phyloP scores from a whole-genome alignment of 345 rosid genomes.

The sweet orange (Citrus sinensis) region DNA sequence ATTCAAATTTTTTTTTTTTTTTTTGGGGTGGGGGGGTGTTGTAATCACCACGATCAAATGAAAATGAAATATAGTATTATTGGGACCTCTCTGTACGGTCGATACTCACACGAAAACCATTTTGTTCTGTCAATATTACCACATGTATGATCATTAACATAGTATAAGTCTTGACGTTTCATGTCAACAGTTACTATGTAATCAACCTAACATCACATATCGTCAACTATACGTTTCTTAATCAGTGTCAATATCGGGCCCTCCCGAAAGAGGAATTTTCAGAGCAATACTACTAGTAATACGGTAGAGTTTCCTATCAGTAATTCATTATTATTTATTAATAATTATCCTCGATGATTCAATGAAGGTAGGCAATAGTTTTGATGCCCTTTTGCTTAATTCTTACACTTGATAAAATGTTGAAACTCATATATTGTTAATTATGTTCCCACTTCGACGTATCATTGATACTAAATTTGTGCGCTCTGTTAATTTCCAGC shows the following conservation, averaged over 20 bases:
- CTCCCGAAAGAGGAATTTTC: too few relatives aligned
- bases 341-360: neutral
- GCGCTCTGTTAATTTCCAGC: neutral
- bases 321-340: neutral
- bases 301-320: neutral
- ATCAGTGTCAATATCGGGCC: too few relatives aligned
- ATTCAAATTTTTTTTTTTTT: too few relatives aligned
- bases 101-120: neutral
- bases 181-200: too few relatives aligned
- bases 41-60: neutral
- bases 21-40: too few relatives aligned
- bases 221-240: too few relatives aligned
- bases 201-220: too few relatives aligned
- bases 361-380: neutral
- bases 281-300: too few relatives aligned
- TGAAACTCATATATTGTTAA: neutral
- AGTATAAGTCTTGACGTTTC: neutral
- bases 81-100: neutral
- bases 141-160: neutral
- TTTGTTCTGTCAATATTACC: too few relatives aligned
- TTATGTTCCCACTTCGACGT: neutral
- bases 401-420: neutral
- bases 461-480: neutral
- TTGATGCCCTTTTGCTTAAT: neutral
- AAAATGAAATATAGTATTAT: neutral